These are phyloP conservation scores for Paradendryphiella salina DNA, from an alignment of 2,329 filamentous ascomycete genomes.

Conservation along the genomic window DNA sequence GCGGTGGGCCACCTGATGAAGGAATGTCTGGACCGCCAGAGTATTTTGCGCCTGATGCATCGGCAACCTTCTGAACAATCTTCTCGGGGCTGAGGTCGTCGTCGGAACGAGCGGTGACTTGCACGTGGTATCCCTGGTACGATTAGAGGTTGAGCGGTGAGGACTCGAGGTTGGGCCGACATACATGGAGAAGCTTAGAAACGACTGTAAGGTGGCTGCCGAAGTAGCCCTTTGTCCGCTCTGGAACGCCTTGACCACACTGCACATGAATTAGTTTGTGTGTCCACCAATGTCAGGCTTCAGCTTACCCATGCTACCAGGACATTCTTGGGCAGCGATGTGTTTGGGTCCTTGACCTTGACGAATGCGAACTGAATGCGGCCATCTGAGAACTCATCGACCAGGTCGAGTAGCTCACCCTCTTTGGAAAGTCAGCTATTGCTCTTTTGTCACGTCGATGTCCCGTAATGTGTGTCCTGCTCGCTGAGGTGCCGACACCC, in stretches of 20 bases:
- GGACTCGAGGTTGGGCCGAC: conserved; percentile 20
- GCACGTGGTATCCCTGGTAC: conserved; percentile 83
- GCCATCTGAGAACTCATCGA: conserved; percentile 96
- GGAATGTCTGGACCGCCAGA: conserved; percentile 65
- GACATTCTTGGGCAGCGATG: conserved; percentile 83
- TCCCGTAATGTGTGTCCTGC: background rate
- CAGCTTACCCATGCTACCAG: conserved; percentile 78
- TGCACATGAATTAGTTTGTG: conserved; percentile 31
- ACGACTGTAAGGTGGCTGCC: conserved; percentile 90
- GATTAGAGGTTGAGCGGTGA: conserved; percentile 31
- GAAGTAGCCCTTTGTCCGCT: conserved; percentile 97
- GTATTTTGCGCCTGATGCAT: conserved; percentile 95
- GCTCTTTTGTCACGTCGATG: background rate
- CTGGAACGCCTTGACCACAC: conserved; percentile 97
- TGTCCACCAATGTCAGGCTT: background rate
- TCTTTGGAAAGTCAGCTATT: conserved; percentile 58
- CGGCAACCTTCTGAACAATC: conserved; percentile 90
- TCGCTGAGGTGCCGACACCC: conserved; percentile 10
- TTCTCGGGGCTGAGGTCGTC: conserved; percentile 82
- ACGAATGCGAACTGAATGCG: conserved; percentile 96
- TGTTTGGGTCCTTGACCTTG: conserved; percentile 95
- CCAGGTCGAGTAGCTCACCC: conserved; percentile 84
- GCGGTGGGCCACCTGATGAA: conserved; percentile 61
- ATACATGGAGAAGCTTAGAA: conserved; percentile 82
- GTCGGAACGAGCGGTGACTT: conserved; percentile 92